Base-by-base conservation (phyloP, 1,284 basidiomycete species). In the Ustilago curta region DNA sequence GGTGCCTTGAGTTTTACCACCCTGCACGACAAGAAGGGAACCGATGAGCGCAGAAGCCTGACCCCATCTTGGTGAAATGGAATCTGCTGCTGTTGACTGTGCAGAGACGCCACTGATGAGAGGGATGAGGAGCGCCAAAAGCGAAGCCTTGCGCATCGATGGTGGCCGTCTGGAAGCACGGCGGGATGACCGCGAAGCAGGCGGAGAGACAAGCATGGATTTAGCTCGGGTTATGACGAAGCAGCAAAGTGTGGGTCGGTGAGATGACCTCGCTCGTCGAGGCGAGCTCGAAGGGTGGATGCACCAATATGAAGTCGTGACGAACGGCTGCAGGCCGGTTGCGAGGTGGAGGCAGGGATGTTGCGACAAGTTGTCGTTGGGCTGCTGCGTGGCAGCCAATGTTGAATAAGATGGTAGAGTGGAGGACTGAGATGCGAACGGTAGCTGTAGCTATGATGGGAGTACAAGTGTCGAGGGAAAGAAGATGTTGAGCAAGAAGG, bases 1-100 rank as follows among this genome's bases (percentile, higher is more conserved):
- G 27, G 60, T 64, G 25, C 76, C 79, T 35, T 78, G 72, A 3
- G 78, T 81, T 53, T 82, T 81, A 45, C 81, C 81, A 16, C 81
- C 81, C 45, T 82, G 80, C 6, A 82, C 66, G 43, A 82, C 55
- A 14, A 80, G 65, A 40, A 63, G 65, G 7, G 60, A 65, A 42
- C 59, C 67, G 19, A 77, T 25, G 5, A 81, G 68, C 7, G 78
- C 67, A 14, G 81, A 77, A 2, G 81, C 78, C 43, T 79, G 77
- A 21, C 79, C 81, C 81, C 81, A 82, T 69, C 79, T 53, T 53
- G 73, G 51, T 0, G 60, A 44, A 29, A 67, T 35, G 1, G 50
- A 16, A 3, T 39, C 50, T 18, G 45, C 35, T 1, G 51, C 35
- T 1, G 44, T 18, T 4, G 40, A 43, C 45, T 73, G 70, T 29